Evolutionary conservation across 768 basidiomycete species (phyloP).

Genomic region (Lentinula boryana): DNA sequence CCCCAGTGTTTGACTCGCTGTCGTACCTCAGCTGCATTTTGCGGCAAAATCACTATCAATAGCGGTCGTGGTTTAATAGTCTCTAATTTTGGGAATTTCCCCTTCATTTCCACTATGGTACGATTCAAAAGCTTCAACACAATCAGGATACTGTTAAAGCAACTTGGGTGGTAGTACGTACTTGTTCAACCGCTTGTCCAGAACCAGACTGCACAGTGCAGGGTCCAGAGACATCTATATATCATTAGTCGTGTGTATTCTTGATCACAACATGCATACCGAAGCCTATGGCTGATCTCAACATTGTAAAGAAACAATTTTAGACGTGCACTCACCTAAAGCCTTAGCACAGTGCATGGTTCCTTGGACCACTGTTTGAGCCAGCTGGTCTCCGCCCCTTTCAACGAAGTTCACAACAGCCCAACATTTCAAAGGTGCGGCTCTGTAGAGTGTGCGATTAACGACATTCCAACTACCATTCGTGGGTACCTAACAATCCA

Average conservation of each 20-base stretch:
- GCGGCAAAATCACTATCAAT: constrained; percentile 48
- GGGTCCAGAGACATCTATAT: not conserved
- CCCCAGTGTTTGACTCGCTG: constrained; percentile 51
- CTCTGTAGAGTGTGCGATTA: constrained; percentile 11
- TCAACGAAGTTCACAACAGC: constrained; percentile 11
- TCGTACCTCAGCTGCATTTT: constrained; percentile 38
- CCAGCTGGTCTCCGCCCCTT: not conserved
- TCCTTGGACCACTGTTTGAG: not conserved
- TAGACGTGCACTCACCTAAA: not conserved
- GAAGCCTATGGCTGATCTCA: not conserved
- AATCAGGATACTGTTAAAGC: not conserved
- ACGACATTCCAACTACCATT: constrained; percentile 24
- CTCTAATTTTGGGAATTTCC: not conserved
- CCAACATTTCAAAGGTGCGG: constrained; percentile 16
- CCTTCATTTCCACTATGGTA: not conserved
- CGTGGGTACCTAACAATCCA: constrained; percentile 14
- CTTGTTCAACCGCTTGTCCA: constrained; percentile 3
- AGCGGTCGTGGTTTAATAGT: constrained; percentile 17
- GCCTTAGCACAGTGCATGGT: not conserved
- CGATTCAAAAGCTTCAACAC: not conserved
- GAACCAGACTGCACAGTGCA: not conserved
- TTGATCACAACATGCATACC: not conserved
- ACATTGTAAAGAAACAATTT: not conserved
- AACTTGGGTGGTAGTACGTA: not conserved
- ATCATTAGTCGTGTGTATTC: not conserved